Conservation (phyloP, 1,139 yeast species). For the Fermentozyma sake region DNA sequence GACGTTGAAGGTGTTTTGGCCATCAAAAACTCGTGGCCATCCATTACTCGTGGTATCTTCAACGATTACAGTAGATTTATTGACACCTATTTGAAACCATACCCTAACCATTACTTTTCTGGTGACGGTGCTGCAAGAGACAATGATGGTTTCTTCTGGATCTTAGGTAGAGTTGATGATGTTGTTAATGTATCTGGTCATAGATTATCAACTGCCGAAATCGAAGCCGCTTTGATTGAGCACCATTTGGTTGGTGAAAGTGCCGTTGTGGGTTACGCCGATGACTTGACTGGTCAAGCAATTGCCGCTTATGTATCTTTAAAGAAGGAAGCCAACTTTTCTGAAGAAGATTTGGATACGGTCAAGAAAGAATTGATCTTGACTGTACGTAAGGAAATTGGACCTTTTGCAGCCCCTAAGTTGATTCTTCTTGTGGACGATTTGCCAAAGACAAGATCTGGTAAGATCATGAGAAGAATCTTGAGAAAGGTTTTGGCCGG, state of each 20-base stretch:
- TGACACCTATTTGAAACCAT: constrained; percentile 70
- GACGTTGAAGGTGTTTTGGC: constrained; percentile 76
- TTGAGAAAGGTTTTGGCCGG: constrained; percentile 74
- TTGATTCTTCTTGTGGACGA: constrained; percentile 67
- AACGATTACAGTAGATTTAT: constrained; percentile 62
- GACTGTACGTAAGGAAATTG: constrained; percentile 75
- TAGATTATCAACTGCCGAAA: constrained; percentile 76
- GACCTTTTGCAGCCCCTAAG: constrained; percentile 83
- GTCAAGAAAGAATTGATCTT: constrained; percentile 65
- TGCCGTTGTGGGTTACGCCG: constrained; percentile 79
- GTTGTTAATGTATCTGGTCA: constrained; percentile 82
- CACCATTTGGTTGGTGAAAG: constrained; percentile 67
- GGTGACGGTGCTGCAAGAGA: constrained; percentile 86
- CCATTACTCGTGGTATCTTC: constrained; percentile 74
- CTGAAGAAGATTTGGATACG: constrained; percentile 45
- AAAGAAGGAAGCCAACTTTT: constrained; percentile 37
- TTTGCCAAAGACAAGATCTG: constrained; percentile 79
- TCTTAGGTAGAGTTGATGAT: constrained; percentile 77
- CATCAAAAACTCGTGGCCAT: constrained; percentile 71
- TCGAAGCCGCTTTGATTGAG: constrained; percentile 74
- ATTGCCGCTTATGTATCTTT: constrained; percentile 77
- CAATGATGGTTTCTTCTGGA: constrained; percentile 74
- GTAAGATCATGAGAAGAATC: constrained; percentile 81
- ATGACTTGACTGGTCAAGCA: constrained; percentile 79
- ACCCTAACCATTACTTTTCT: constrained; percentile 65